These are phyloP conservation scores for Alternaria angustiovoidea DNA, from an alignment of 2,329 filamentous ascomycete genomes.

Conservation along the genomic window DNA sequence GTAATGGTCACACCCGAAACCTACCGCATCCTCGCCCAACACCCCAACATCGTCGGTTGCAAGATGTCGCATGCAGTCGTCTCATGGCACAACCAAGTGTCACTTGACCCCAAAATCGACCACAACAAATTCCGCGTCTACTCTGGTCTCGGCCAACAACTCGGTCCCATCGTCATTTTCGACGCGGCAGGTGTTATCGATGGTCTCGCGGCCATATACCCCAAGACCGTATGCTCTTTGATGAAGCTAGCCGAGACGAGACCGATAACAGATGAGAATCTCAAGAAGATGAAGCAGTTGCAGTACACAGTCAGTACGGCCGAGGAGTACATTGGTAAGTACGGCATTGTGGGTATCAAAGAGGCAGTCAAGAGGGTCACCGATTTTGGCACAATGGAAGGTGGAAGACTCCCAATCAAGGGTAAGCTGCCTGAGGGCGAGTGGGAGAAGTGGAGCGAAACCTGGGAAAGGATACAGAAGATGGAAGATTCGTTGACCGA, in stretches of 20 bases:
- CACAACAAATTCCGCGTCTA: constrained; percentile 67
- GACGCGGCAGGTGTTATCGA: constrained; percentile 73
- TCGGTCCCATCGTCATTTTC: constrained; percentile 68
- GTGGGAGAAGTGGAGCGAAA: constrained; percentile 58
- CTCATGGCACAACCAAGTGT: constrained; percentile 69
- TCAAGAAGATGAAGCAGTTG: constrained; percentile 62
- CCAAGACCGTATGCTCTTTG: constrained; percentile 66
- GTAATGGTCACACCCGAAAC: constrained; percentile 66
- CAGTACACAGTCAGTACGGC: constrained; percentile 69
- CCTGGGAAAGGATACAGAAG: constrained; percentile 44
- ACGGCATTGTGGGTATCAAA: constrained; percentile 71
- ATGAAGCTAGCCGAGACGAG: constrained; percentile 60
- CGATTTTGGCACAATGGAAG: constrained; percentile 66
- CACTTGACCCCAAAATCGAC: constrained; percentile 67
- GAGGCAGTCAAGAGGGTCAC: constrained; percentile 68
- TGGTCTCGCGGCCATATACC: constrained; percentile 71
- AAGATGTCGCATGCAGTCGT: constrained; percentile 75
- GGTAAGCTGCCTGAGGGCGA: constrained; percentile 67
- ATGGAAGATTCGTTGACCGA: constrained; percentile 41
- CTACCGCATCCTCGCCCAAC: constrained; percentile 65
- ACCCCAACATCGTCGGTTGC: constrained; percentile 73
- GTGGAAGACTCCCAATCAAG: constrained; percentile 65
- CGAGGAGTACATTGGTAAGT: constrained; percentile 68
- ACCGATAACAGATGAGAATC: constrained; percentile 44
- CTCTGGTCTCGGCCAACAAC: constrained; percentile 71